Conservation (phyloP, 345 rosid genomes). For the Linum usitatissimum region DNA sequence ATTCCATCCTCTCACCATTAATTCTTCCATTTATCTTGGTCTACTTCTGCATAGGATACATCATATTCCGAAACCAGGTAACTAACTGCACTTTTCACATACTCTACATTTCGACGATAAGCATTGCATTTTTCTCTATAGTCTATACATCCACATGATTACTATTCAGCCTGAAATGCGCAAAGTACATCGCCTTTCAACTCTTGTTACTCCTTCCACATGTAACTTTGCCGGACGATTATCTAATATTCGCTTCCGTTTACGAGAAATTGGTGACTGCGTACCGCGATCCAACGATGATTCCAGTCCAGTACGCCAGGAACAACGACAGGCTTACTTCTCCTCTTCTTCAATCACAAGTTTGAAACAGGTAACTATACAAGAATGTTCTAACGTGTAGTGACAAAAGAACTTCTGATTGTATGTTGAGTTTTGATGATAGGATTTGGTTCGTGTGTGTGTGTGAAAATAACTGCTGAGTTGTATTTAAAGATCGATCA, state of each 20-base stretch:
- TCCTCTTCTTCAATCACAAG: slow-evolving; percentile 41
- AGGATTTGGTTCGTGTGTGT: too few relatives aligned
- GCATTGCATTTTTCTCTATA: neutral
- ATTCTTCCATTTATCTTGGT: slow-evolving; percentile 81
- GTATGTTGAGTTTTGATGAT: too few relatives aligned
- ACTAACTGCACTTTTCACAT: neutral
- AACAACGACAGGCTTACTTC: slow-evolving; percentile 25
- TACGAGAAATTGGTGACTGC: slow-evolving; percentile 44
- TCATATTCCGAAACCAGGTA: slow-evolving; percentile 89
- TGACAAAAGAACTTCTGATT: neutral
- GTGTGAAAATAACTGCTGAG: too few relatives aligned
- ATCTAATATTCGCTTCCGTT: neutral
- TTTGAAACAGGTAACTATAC: slow-evolving; percentile 5
- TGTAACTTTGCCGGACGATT: too few relatives aligned
- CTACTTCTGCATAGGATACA: slow-evolving; percentile 73
- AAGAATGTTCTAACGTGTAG: neutral
- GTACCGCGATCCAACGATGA: slow-evolving; percentile 64
- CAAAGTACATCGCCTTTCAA: too few relatives aligned
- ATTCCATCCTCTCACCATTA: slow-evolving; percentile 79
- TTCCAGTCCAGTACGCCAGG: slow-evolving; percentile 29
- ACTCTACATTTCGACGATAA: neutral
- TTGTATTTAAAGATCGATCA: too few relatives aligned
- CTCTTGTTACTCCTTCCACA: neutral
- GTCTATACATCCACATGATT: too few relatives aligned
- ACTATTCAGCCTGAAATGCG: too few relatives aligned